Percentiles rank a stretch among this genome's conserved stretches.
Conservation (phyloP, 2,329 filamentous ascomycete genomes). For the Ophiocordyceps sinensis region DNA sequence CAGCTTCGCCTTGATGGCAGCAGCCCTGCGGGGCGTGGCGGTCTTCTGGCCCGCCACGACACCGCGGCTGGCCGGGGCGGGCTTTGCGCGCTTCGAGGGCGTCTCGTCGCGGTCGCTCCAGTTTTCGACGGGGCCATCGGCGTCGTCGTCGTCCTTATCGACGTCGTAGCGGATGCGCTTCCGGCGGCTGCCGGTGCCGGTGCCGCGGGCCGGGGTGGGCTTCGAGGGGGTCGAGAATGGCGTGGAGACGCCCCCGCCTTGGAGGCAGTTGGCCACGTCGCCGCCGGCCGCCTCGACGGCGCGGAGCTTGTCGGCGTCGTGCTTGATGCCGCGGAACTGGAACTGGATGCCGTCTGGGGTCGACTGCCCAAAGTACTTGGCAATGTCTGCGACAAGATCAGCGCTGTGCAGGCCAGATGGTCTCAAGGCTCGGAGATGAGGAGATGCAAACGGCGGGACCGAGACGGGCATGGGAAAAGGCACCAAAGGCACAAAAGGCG, state of each 20-base stretch:
- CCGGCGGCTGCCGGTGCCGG: constrained; percentile 9
- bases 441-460: too few relatives aligned
- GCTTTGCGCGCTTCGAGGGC: constrained; percentile 20
- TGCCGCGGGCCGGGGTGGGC: constrained; percentile 5
- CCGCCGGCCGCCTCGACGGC: constrained; percentile 27
- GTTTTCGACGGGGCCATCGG: constrained; percentile 10
- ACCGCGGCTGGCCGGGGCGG: constrained; percentile 3
- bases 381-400: constrained; percentile 30
- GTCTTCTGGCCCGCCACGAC: constrained; percentile 3
- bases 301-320: constrained; percentile 33
- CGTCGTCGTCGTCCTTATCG: constrained; percentile 12
- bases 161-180: constrained; percentile 13
- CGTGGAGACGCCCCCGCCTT: constrained; percentile 10
- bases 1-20: constrained; percentile 16
- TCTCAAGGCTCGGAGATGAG: background rate
- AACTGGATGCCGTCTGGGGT: constrained; percentile 44
- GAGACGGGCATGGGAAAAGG: background rate
- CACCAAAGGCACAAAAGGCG: constrained; percentile 7
- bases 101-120: constrained; percentile 19
- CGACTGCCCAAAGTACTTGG: constrained; percentile 44
- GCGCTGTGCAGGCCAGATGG: background rate
- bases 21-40: constrained; percentile 17
- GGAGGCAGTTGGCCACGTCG: constrained; percentile 28
- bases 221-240: constrained; percentile 17
- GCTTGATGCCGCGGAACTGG: constrained; percentile 43